Evolutionary conservation across 805 yeast genomes (phyloP), one percentile per base, ranked within the genome.

Genomic region (Saccharomycopsis sp.): DNA sequence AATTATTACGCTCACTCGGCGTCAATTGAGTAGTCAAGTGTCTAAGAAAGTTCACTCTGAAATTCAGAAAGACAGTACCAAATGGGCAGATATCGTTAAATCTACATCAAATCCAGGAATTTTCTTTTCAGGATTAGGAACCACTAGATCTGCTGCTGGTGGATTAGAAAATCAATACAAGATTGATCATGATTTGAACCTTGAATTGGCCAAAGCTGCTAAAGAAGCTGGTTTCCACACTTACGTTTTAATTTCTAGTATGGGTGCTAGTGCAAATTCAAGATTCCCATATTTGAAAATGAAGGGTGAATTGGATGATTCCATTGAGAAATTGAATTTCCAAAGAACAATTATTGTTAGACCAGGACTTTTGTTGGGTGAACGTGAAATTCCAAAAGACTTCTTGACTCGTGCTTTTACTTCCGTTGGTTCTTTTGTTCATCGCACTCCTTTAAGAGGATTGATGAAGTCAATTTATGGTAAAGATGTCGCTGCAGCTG

Each of bases 281-380:
- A 54, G 53, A n/a, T 67, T 85, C 34, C 71, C 80, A 3, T 88
- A 87, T 55, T 42, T 75, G 36, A 70, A 70, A 53, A 70, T 82
- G 61, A 88, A 88, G 59, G 96, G 95, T 23, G 74, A 79, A 41
- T 66, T 84, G 40, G 96, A 88, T 58, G 72, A 78, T 37, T 86
- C 77, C 38, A 65, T 88, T 7, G 62, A 68, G 36, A 77, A 66
- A 0, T 66, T 87, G 46, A 72, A 68, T 22, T 88, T 86, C 60
- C 80, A 79, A n/a, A 68, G 77, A 43, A 78, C 88, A 1, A 73
- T 86, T 41, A 81, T 88, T 50, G 60, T 88, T 45, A 72, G 85
- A 56, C 96, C 96, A 0, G 96, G 96, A 11, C 59, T 68, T 1
- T 64, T 87, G 29, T 54, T 85, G 4, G 95, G 95, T 3, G 72